phyloP scores from a whole-genome alignment of 2,329 filamentous ascomycete species.

The Ophidiomyces ophidiicola region DNA sequence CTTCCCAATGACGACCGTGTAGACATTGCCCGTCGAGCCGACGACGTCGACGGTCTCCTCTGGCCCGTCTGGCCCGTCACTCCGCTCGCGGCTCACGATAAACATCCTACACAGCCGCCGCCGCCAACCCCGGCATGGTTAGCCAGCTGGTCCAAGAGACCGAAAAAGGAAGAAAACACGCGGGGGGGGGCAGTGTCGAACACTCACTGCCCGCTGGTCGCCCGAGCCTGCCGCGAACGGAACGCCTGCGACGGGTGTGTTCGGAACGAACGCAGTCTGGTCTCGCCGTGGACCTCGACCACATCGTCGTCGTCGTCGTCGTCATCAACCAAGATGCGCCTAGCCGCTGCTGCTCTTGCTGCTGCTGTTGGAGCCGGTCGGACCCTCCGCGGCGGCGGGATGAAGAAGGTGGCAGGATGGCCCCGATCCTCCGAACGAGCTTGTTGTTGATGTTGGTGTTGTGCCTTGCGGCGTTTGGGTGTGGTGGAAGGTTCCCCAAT shows the following conservation, averaged over 20 bases:
- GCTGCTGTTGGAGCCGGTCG: no score
- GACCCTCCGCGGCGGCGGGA: no score
- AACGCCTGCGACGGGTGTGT: slow-evolving; percentile 36
- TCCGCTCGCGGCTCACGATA: slow-evolving; percentile 41
- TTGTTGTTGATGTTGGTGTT: no score
- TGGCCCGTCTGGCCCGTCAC: slow-evolving; percentile 34
- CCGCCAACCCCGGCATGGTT: no score
- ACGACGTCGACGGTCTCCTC: slow-evolving; percentile 45
- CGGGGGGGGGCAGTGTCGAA: slow-evolving; percentile 4
- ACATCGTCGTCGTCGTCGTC: background rate
- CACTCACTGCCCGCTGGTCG: slow-evolving; percentile 38
- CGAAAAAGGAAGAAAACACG: background rate
- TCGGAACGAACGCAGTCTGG: slow-evolving; percentile 33
- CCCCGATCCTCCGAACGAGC: no score
- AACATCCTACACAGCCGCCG: slow-evolving; percentile 39
- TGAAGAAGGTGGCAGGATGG: no score
- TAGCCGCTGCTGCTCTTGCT: no score
- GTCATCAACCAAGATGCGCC: no score
- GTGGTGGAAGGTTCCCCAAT: no score
- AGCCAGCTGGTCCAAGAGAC: no score
- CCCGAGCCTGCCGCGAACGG: slow-evolving; percentile 37
- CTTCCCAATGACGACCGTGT: slow-evolving; percentile 44
- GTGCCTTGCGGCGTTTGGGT: no score
- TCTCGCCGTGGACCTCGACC: slow-evolving; percentile 18
- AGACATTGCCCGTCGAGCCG: slow-evolving; percentile 51